Base-by-base conservation (phyloP, 306 rosid species). In the Lotus japonicus region DNA sequence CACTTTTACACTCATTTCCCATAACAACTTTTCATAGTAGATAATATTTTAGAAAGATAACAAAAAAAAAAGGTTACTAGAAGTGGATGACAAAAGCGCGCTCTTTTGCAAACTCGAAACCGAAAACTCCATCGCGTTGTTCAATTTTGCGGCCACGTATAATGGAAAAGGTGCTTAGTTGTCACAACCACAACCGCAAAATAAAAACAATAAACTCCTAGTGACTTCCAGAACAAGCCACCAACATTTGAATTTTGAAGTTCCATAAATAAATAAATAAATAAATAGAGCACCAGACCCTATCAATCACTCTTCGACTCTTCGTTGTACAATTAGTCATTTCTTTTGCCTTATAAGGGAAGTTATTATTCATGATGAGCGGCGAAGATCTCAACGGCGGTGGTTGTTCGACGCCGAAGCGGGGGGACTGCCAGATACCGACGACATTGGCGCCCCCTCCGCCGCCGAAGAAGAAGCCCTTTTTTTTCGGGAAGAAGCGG, bases 391-490 rank as follows among this genome's bases (percentile, higher is more conserved):
- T 14, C 7, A 55, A 31, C n/a, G 65, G 26, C n/a, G 65, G 26
- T 0, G 71, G 90, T 0, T 88, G 81, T 58, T 56, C 87, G 0
- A 88, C 92, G 4, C 95, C 97, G n/a, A 80, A 78, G 18, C 73
- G 86, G 51, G 21, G 71, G 45, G 95, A 88, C 73, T 74, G 64
- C 59, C 74, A 50, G 45, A 88, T 91, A n/a, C 83, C 55, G 1
- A 52, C 50, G 79, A 65, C 77, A 39, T 31, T 54, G 70, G 81
- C 17, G 45, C 89, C 95, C 0, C 90, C 90, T 5, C 90, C 92
- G 0, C 80, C 91, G 2, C 89, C 90, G 0, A 91, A 62, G 83
- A 91, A 91, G 84, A 91, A 84, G 70, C 74, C 84, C 2, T 62
- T 65, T 53, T 65, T 64, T 0, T 19, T 11, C 26, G 70, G 64